These are phyloP conservation scores for Aspergillus oerlinghausenensis DNA, from an alignment of 2,329 filamentous ascomycete genomes.

Conservation along the genomic window DNA sequence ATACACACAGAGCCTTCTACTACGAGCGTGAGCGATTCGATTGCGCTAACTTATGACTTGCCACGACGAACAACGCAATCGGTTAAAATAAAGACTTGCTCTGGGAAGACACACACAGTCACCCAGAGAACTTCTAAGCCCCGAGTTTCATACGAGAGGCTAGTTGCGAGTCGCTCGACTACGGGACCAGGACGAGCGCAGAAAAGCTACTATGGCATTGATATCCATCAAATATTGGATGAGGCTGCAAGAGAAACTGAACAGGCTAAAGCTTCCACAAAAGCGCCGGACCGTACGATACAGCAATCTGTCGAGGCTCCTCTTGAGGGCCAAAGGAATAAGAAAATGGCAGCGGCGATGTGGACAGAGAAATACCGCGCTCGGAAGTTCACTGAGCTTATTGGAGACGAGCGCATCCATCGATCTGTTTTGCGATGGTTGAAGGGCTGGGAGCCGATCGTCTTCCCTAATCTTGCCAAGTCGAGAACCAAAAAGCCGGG, in stretches of 20 bases:
- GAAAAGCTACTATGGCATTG: conserved; percentile 80
- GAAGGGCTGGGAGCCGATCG: conserved; percentile 87
- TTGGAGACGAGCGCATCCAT: conserved; percentile 92
- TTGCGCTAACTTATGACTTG: conserved; percentile 5
- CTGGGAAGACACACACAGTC: conserved; percentile 46
- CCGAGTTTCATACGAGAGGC: conserved; percentile 47
- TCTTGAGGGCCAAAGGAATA: conserved; percentile 17
- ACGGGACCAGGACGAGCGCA: conserved; percentile 50
- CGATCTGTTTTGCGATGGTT: conserved; percentile 86
- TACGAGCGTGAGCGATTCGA: conserved; percentile 3
- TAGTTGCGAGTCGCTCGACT: conserved; percentile 51
- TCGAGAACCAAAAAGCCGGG: conserved; percentile 50
- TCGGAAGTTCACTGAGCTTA: conserved; percentile 82
- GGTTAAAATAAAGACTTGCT: conserved; percentile 43
- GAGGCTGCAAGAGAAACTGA: conserved; percentile 60
- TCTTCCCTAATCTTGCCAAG: conserved; percentile 74
- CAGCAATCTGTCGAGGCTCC: conserved; percentile 32
- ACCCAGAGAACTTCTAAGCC: conserved; percentile 32
- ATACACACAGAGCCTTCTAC: conserved; percentile 2
- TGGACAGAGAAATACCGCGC: conserved; percentile 99
- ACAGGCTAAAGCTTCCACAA: conserved; percentile 22
- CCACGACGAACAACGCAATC: conserved; percentile 12
- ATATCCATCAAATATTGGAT: conserved; percentile 79
- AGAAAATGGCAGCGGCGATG: conserved; percentile 44
- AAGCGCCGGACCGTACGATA: conserved; percentile 16